Conservation (phyloP, 345 rosid species). For the Rubroshorea leprosula region DNA sequence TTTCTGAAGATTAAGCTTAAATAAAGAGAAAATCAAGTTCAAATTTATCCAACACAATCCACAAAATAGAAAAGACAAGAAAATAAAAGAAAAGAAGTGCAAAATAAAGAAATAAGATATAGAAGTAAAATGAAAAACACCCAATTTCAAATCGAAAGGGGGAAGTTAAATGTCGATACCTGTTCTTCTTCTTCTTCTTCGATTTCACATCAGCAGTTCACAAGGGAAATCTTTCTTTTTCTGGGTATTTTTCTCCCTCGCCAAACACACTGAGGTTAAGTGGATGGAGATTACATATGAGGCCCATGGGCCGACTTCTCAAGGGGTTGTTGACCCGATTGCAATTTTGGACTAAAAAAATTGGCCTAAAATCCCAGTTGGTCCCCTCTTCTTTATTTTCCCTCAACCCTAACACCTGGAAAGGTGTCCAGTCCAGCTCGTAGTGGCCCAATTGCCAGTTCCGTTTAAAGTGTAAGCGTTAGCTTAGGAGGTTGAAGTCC, state of each 20-base stretch:
- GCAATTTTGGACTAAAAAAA: too few relatives aligned
- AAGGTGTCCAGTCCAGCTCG: too few relatives aligned
- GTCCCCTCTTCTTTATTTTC: too few relatives aligned
- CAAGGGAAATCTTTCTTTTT: background rate
- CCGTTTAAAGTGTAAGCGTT: too few relatives aligned
- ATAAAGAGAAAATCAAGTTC: background rate
- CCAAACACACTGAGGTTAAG: too few relatives aligned
- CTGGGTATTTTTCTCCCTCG: too few relatives aligned
- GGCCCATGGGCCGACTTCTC: background rate
- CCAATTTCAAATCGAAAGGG: too few relatives aligned
- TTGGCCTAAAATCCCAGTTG: too few relatives aligned
- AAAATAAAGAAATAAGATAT: background rate
- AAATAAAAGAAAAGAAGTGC: background rate
- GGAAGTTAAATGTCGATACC: constrained; percentile 1
- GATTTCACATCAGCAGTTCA: constrained; percentile 3
- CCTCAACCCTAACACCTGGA: too few relatives aligned
- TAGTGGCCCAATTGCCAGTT: too few relatives aligned
- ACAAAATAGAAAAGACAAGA: background rate
- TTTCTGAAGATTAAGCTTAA: constrained; percentile 1
- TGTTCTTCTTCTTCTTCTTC: background rate
- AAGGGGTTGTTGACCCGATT: background rate
- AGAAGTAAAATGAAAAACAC: background rate
- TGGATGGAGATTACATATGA: too few relatives aligned
- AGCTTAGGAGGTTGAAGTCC: too few relatives aligned
- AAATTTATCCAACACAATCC: background rate